Evolutionary conservation across 768 basidiomycete genomes (phyloP).

Genomic region (Rhizopogon roseolus): DNA sequence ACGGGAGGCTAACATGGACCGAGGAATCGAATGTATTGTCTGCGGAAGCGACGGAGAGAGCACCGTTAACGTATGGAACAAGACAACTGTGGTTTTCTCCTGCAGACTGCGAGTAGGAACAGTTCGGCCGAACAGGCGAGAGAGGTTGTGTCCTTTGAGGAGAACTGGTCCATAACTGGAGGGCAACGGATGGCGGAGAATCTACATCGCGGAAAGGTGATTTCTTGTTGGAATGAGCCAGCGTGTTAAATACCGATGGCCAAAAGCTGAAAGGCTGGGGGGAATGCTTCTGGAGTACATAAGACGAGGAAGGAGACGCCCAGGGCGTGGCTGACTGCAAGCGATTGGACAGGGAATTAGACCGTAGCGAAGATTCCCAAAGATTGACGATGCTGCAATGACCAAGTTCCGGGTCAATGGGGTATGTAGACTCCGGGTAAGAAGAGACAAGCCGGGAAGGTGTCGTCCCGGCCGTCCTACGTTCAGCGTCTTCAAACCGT

Average conservation of each 20-base stretch:
- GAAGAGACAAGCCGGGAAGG: too few species aligned
- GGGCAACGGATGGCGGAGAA: neutral
- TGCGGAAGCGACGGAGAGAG: conserved; percentile 4
- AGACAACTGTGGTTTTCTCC: neutral
- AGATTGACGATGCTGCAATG: neutral
- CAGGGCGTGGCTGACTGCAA: neutral
- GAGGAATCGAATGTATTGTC: conserved; percentile 4
- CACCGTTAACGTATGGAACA: neutral
- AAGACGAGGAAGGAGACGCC: neutral
- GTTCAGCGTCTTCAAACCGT: neutral
- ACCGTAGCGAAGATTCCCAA: neutral
- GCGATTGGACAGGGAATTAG: neutral
- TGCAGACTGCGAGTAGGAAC: neutral
- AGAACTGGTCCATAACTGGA: neutral
- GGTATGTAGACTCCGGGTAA: neutral
- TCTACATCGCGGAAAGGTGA: neutral
- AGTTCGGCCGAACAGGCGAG: neutral
- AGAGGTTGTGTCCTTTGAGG: neutral
- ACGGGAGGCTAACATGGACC: neutral
- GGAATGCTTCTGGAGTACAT: neutral
- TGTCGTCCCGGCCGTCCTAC: neutral
- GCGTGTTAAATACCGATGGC: neutral
- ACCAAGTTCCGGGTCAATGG: neutral
- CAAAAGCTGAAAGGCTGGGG: neutral
- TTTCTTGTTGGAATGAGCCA: neutral